phyloP scores from a whole-genome alignment of 2,329 filamentous ascomycete species.

The Thelonectria rubi region DNA sequence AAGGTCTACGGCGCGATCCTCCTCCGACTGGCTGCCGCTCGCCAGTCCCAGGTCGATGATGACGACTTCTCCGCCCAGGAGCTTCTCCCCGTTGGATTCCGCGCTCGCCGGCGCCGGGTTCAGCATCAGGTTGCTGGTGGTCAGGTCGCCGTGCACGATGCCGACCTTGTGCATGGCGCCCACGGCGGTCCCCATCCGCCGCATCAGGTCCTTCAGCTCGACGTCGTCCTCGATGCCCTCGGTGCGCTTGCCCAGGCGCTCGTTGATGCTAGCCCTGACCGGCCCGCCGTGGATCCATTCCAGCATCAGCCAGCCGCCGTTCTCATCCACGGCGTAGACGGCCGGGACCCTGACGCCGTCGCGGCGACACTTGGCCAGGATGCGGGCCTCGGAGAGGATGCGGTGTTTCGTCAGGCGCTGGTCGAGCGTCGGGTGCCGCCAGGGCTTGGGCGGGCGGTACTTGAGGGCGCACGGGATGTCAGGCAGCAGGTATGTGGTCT shows the following conservation, averaged over 20 bases:
- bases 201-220: conserved; percentile 70
- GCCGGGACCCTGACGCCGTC: conserved; percentile 86
- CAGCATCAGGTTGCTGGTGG: conserved; percentile 96
- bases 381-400: conserved; percentile 87
- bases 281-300: conserved; percentile 84
- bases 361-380: conserved; percentile 79
- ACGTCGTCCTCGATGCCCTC: conserved; percentile 53
- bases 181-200: conserved; percentile 74
- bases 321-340: conserved; percentile 74
- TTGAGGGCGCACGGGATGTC: conserved; percentile 81
- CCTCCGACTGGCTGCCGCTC: conserved; percentile 80
- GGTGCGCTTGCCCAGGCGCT: conserved; percentile 66
- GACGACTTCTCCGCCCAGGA: conserved; percentile 77
- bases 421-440: conserved; percentile 91
- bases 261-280: conserved; percentile 74
- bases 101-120: conserved; percentile 45
- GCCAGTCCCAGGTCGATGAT: conserved; percentile 96
- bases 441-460: conserved; percentile 89
- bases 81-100: conserved; percentile 32
- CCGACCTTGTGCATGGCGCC: conserved; percentile 84
- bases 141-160: conserved; percentile 93
- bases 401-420: conserved; percentile 85
- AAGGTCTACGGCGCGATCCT: conserved; percentile 93
- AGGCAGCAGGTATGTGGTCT: conserved; percentile 79
- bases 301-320: conserved; percentile 77